Base-by-base conservation (phyloP, 768 basidiomycete genomes). In the Coprinellus aureogranulatus region DNA sequence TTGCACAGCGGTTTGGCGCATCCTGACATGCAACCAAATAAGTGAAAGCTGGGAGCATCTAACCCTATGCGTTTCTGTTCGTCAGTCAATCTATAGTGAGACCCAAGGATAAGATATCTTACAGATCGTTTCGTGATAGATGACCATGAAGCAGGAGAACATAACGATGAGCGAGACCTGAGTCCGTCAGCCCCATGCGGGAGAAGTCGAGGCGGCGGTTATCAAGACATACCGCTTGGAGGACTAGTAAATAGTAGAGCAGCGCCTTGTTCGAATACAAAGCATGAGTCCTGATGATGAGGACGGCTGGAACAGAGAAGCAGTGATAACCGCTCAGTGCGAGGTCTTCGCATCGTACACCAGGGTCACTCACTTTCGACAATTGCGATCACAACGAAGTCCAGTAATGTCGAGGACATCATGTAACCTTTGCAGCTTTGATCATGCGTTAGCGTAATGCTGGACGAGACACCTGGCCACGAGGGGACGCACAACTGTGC, bases 211-310 rank as follows among this genome's bases (percentile, higher is more conserved):
- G 11, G 2, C 14, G 5, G 26, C 22, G 40, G 53, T 44, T 30
- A 39, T 18, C n/a, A n/a, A 11, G 18, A 59, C 67, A 40, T 31
- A 69, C 68, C 18, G 63, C n/a, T 23, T 62, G 64, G 16, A 66
- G 41, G 12, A 39, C 34, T 10, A 54, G 26, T 18, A 69, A 57
- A 26, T 56, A 16, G 31, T 53, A 41, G n/a, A 67, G 46, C 16
- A 69, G 44, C 10, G 20, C 26, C 45, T 42, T 61, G 46, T 62
- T 61, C 41, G 64, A 65, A 57, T 67, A 69, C 31, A 69, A 48
- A 2, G 68, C 68, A 55, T 69, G 60, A 10, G 67, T 69, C n/a
- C 68, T 57, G 59, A 68, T 63, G 34, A 69, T 59, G 42, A 69
- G 62, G 18, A 68, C 62, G 41, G 58, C 68, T 69, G 23, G 6